Base-by-base conservation (phyloP, 2,329 filamentous ascomycete genomes). In the Thermoascus crustaceus region DNA sequence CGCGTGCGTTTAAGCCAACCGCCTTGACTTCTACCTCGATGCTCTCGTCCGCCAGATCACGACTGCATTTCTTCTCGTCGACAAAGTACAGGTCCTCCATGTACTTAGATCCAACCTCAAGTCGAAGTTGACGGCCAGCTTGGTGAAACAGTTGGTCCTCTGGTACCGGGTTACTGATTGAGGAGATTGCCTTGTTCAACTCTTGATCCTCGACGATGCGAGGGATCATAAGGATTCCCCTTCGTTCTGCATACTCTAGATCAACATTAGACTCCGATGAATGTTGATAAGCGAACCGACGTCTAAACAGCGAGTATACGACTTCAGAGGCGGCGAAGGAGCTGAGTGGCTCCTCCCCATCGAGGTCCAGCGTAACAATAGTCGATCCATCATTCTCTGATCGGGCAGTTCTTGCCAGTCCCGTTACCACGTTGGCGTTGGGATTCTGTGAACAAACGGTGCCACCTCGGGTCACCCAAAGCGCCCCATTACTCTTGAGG, bases 1-100 rank as follows among this genome's bases (percentile, higher is more conserved):
- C 56, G 8, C 45, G 44, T 41, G 53, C 49, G 21, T 49, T 55
- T 10, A 63, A 25, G 6, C 52, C 47, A 2, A 51, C 45, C 0
- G 54, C 54, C 14, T 59, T 57, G 25, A 58, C 52, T 23, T 50
- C 43, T 17, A 64, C 51, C 7, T 55, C 52, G 10, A 63, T 41
- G 4, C 54, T 24, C n/a, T 54, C 47, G 0, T 21, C 26, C 3
- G 40, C 42, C 1, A 48, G 30, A 4, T 32, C 26, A 3, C 10
- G 7, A n/a, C 7, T 7, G 5, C 7, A 14, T 7, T 7, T 22
- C 18, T 21, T 32, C 23, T 50, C 42, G 5, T 32, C 18, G 4
- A 38, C 35, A 19, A 50, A 45, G 10, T 34, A 14, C 6, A 45
- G 32, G 3, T n/a, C 31, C 7, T 30, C 24, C 2, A 30, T 11